phyloP scores from a whole-genome alignment of 371 early-diverging fungal genomes.

The Rhizopus microsporus region DNA sequence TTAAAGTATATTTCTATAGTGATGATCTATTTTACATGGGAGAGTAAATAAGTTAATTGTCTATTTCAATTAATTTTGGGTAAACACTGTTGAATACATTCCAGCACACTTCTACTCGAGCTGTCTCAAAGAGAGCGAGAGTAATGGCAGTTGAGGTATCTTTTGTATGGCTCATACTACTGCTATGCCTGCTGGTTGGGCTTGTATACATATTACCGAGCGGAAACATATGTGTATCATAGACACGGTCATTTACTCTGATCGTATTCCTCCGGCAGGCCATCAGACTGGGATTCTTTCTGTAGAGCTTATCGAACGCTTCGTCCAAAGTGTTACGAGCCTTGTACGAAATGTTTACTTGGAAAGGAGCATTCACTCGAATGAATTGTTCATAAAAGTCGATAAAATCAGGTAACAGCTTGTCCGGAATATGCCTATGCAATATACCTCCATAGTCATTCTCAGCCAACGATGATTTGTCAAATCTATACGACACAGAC shows the following conservation, averaged over 20 bases:
- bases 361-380: constrained; percentile 30
- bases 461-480: not conserved
- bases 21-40: too few relatives aligned
- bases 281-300: not conserved
- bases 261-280: not conserved
- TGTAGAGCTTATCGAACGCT: constrained; percentile 9
- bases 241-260: not conserved
- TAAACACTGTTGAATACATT: constrained; percentile 46
- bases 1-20: too few relatives aligned
- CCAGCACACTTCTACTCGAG: constrained; percentile 46
- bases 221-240: not conserved
- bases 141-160: not conserved
- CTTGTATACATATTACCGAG: too few relatives aligned
- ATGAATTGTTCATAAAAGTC: constrained; percentile 42
- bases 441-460: not conserved
- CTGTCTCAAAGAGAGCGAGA: constrained; percentile 28
- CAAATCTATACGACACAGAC: not conserved
- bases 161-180: not conserved
- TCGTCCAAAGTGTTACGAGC: constrained; percentile 31
- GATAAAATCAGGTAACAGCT: constrained; percentile 20
- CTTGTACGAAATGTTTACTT: constrained; percentile 42
- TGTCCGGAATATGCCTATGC: constrained; percentile 12
- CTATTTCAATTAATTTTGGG: constrained; percentile 34
- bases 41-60: constrained; percentile 3
- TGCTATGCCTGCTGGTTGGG: not conserved